Conservation (phyloP, 2,329 filamentous ascomycete species). For the Sporothrix brunneoviolacea region DNA sequence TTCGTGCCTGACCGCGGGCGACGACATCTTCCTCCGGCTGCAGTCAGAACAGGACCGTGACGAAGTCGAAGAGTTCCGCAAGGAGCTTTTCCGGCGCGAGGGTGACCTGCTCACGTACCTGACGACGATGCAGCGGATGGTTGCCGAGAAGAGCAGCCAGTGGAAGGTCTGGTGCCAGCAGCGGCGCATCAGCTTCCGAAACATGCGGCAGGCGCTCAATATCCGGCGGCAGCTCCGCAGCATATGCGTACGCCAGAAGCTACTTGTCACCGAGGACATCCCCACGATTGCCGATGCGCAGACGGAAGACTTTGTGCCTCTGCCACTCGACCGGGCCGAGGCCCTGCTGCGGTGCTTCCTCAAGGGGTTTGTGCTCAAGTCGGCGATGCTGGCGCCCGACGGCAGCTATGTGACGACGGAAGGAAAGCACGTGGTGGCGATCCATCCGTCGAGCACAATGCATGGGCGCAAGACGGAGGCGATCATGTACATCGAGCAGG, state of each 20-base stretch:
- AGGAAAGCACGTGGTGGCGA: slow-evolving; percentile 53
- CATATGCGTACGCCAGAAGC: slow-evolving; percentile 46
- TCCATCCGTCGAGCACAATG: slow-evolving; percentile 57
- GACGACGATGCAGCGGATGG: slow-evolving; percentile 56
- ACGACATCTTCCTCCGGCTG: slow-evolving; percentile 56
- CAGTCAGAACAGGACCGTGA: slow-evolving; percentile 52
- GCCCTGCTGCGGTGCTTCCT: slow-evolving; percentile 55
- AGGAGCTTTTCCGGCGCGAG: slow-evolving; percentile 53
- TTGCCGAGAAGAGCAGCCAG: slow-evolving; percentile 45
- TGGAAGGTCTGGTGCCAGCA: slow-evolving; percentile 52
- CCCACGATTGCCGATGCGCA: slow-evolving; percentile 1
- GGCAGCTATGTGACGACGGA: slow-evolving; percentile 53
- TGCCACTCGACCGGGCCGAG: slow-evolving; percentile 48
- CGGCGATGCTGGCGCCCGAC: slow-evolving; percentile 54
- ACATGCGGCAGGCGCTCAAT: slow-evolving; percentile 56
- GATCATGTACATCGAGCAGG: slow-evolving; percentile 62
- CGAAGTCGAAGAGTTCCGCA: slow-evolving; percentile 45
- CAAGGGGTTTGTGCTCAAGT: slow-evolving; percentile 53
- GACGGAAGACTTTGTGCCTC: slow-evolving; percentile 50
- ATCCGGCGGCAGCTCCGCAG: slow-evolving; percentile 56
- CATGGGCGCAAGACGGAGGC: slow-evolving; percentile 58
- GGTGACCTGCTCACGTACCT: slow-evolving; percentile 60
- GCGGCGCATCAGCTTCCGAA: slow-evolving; percentile 50
- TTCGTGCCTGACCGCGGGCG: slow-evolving; percentile 54
- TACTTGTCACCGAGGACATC: slow-evolving; percentile 34